These are phyloP conservation scores for Vickermania ingenoplastis DNA, from an alignment of 208 protist genomes.

Conservation along the genomic window DNA sequence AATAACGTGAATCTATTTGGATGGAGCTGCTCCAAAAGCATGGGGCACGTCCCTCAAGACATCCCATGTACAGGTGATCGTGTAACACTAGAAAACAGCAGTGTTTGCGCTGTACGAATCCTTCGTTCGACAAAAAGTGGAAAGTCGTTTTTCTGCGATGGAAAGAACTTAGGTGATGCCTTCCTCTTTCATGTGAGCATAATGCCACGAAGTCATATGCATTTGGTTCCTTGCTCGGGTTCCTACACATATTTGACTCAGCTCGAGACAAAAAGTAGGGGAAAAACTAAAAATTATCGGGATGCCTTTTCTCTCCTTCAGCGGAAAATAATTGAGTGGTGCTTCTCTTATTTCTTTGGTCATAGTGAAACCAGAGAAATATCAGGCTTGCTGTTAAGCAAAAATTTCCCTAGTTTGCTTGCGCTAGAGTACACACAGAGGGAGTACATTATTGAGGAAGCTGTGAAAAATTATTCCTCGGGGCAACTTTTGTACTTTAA, in stretches of 20 bases:
- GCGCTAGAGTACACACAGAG: background rate
- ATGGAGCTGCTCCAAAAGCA: background rate
- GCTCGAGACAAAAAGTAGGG: too few species aligned
- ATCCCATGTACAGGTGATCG: background rate
- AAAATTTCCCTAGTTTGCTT: background rate
- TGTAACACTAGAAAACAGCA: background rate
- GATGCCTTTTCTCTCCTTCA: constrained; percentile 4
- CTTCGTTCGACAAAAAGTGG: background rate
- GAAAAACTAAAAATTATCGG: background rate
- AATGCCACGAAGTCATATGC: background rate
- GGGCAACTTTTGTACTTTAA: background rate
- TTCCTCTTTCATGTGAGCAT: background rate
- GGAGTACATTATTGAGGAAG: background rate
- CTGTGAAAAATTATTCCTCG: background rate
- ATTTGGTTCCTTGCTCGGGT: background rate
- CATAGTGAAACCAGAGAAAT: background rate
- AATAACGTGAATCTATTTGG: background rate
- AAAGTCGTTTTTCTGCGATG: background rate
- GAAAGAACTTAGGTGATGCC: background rate
- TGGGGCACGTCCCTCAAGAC: background rate
- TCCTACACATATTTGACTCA: background rate
- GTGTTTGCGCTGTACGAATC: background rate
- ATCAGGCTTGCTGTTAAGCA: background rate
- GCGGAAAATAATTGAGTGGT: constrained; percentile 20
- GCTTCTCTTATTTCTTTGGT: constrained; percentile 10